Evolutionary conservation across 106 monocot species (phyloP).

Genomic region (Cymbidium sinense): DNA sequence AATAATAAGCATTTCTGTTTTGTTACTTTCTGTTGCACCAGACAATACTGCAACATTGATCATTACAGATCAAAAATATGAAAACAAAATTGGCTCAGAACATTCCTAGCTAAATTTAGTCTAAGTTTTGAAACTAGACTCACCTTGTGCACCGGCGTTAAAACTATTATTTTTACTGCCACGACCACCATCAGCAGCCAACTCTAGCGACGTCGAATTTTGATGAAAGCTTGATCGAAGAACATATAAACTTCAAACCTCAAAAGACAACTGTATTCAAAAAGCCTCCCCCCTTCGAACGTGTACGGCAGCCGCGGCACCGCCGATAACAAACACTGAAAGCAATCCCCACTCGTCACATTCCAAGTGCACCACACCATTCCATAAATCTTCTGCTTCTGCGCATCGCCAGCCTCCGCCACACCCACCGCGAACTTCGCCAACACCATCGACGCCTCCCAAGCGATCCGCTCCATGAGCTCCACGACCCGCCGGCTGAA

Average conservation of each 20-base stretch:
- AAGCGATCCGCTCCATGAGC: not conserved
- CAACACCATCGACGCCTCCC: not conserved
- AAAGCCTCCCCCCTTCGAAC: not conserved
- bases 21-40: not conserved
- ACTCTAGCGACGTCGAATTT: not conserved
- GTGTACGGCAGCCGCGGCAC: no score
- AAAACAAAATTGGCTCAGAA: not conserved
- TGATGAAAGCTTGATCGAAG: not conserved
- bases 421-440: not conserved
- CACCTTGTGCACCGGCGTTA: not conserved
- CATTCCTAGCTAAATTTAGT: not conserved
- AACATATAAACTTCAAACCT: constrained; percentile 6
- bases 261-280: not conserved
- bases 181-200: not conserved
- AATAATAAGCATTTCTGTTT: not conserved
- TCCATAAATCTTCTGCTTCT: constrained; percentile 12
- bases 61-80: not conserved
- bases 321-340: constrained; percentile 7
- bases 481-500: not conserved
- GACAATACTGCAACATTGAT: not conserved
- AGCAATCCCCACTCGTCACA: constrained; percentile 4
- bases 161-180: not conserved
- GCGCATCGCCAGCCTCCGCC: not conserved
- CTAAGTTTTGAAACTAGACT: not conserved
- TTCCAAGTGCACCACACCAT: constrained; percentile 27